Base-by-base conservation (phyloP, 306 rosid species). In the Senna siamea region DNA sequence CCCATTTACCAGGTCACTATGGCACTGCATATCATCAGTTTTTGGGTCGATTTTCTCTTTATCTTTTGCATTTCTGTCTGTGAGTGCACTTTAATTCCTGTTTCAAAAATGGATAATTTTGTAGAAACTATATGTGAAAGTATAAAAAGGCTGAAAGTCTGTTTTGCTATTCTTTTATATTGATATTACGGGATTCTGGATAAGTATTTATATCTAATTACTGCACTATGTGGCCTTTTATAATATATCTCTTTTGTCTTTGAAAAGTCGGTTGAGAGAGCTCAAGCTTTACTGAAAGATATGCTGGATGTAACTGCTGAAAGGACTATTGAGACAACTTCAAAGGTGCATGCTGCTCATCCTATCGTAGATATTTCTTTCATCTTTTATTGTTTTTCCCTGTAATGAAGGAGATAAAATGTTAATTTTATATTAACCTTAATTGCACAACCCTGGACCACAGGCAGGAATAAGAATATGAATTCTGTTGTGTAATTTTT, bases 221-320 rank as follows among this genome's bases (percentile, higher is more conserved):
- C 13, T 10, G 66, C 50, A 55, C 63, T 62, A 48, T 46, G 53
- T 23, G 54, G 9, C 14, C 69, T 19, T 7, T 23, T 62, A 15
- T 41, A 0, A 60, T 14, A 55, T 47, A 32, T 47, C n/a, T 68
- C 10, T 10, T 56, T 26, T 48, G 48, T 59, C 52, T 63, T 63
- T 6, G 50, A 4, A 38, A 59, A 86, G 89, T 78, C 88, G 81
- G 78, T 81, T 79, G 85, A 58, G 71, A 79, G 79, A 53, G 93
- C 91, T 52, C 79, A 59, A 65, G 61, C 63, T 20, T 75, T 92
- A 5, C 76, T 92, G 64, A 92, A 83, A 79, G 66, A 60, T 77
- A 76, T 92, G 73, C 81, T 89, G 13, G 97, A 89, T 78, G 83
- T 74, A 51, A 85, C 92, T 23, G 73, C 85, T 64, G 82, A 84